These are phyloP conservation scores for Cyphellophora europaea DNA, from an alignment of 2,329 filamentous ascomycete species.

Conservation along the genomic window DNA sequence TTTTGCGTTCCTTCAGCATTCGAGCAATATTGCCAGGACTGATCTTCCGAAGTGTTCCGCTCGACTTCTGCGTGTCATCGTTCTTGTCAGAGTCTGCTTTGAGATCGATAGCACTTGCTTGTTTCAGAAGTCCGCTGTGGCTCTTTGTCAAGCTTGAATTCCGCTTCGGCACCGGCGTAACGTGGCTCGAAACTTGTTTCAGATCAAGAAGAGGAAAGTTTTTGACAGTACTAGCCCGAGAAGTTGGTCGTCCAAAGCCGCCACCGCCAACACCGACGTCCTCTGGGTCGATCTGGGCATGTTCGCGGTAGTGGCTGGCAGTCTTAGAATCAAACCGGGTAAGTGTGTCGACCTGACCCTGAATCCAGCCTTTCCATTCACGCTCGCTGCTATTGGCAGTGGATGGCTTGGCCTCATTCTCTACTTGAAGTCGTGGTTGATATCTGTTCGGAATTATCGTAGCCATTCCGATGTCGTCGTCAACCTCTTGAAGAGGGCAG, in stretches of 20 bases:
- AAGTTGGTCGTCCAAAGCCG: background rate
- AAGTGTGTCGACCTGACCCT: constrained; percentile 25
- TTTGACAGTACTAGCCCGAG: background rate
- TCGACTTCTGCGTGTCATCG: constrained; percentile 7
- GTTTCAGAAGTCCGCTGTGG: constrained; percentile 7
- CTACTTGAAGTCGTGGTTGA: no score
- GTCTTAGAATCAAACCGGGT: constrained; percentile 12
- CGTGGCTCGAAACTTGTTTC: constrained; percentile 4
- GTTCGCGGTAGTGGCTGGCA: constrained; percentile 21
- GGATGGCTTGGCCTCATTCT: no score
- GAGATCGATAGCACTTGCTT: constrained; percentile 4
- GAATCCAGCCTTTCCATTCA: constrained; percentile 31
- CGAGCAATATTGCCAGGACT: constrained; percentile 13
- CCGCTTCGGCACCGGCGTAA: constrained; percentile 3
- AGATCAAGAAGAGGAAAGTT: constrained; percentile 6
- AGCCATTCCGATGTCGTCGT: constrained; percentile 25
- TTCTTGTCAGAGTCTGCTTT: constrained; percentile 7
- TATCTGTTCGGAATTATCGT: constrained; percentile 28
- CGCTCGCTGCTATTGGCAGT: constrained; percentile 17
- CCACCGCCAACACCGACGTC: background rate
- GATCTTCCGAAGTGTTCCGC: constrained; percentile 8
- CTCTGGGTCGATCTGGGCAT: constrained; percentile 25
- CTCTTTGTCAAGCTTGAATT: constrained; percentile 4
- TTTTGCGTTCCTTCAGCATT: constrained; percentile 11
- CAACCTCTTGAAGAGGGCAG: constrained; percentile 4